These are phyloP conservation scores for Aurinia saxatilis DNA, from an alignment of 345 rosid genomes.

Conservation along the genomic window DNA sequence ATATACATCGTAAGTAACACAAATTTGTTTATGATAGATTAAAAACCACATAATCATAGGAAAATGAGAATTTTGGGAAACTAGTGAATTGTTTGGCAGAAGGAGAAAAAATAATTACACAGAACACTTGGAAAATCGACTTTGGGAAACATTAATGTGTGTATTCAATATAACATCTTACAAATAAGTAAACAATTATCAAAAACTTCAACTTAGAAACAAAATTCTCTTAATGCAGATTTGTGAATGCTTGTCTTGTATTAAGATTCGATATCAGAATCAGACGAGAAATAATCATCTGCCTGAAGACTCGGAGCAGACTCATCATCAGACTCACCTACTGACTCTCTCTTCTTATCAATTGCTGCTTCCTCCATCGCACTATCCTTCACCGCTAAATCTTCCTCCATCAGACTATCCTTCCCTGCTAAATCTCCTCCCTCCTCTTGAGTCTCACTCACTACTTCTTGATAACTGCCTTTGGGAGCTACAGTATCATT, in stretches of 20 bases:
- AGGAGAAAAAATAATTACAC: no score
- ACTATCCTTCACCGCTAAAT: slow-evolving; percentile 13
- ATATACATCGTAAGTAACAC: no score
- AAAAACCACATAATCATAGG: no score
- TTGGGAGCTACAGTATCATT: slow-evolving; percentile 14
- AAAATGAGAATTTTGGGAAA: no score
- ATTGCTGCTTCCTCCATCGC: slow-evolving; percentile 12
- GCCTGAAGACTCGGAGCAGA: slow-evolving; percentile 16
- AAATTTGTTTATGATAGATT: no score
- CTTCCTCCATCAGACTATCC: neutral
- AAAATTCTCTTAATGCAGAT: neutral
- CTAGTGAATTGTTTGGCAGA: no score
- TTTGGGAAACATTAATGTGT: neutral
- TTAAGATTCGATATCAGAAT: slow-evolving; percentile 26
- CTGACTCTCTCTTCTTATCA: slow-evolving; percentile 11
- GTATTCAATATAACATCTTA: neutral
- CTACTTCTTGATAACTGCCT: neutral
- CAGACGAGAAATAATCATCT: slow-evolving; percentile 24
- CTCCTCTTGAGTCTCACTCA: neutral
- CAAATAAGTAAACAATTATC: no score
- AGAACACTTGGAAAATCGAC: neutral
- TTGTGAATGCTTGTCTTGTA: neutral
- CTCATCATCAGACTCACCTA: slow-evolving; percentile 24
- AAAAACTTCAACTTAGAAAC: neutral
- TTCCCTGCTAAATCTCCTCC: no score